A percentile compares a stretch with the other conserved stretches of the same genome.
Conservation (phyloP, 495 filamentous ascomycete species). For the Penicillium flavigenum region DNA sequence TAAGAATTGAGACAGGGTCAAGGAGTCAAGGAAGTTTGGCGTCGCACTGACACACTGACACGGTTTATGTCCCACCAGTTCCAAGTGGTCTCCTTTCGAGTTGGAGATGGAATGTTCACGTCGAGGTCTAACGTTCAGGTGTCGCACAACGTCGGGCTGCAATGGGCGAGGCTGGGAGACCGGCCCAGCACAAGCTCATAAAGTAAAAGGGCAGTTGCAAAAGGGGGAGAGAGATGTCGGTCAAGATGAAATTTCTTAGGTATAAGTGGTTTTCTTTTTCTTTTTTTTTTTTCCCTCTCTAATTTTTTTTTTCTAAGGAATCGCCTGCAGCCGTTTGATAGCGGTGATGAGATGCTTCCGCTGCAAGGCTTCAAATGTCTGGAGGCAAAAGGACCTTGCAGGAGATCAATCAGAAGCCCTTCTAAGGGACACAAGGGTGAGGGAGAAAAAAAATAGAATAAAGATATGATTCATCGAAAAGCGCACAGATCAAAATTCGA, state of each 20-base stretch:
- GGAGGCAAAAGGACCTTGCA: conserved; percentile 32
- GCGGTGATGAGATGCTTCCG: conserved; percentile 23
- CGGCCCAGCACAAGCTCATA: conserved; percentile 22
- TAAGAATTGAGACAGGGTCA: conserved; percentile 35
- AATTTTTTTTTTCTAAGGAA: conserved; percentile 9
- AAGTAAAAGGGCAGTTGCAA: conserved; percentile 24
- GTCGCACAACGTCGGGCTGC: conserved; percentile 37
- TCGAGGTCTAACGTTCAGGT: conserved; percentile 17
- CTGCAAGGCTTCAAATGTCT: conserved; percentile 33
- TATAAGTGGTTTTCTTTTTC: conserved; percentile 2
- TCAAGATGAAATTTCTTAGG: conserved; percentile 15
- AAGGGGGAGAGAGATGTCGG: conserved; percentile 19
- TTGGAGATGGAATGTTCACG: neutral
- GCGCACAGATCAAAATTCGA: conserved; percentile 30
- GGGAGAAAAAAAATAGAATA: conserved; percentile 7
- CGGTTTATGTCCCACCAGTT: conserved; percentile 1
- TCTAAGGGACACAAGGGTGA: conserved; percentile 9
- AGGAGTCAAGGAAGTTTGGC: conserved; percentile 1
- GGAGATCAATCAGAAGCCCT: conserved; percentile 24
- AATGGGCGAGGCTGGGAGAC: conserved; percentile 33
- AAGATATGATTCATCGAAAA: conserved; percentile 30
- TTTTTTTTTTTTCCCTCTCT: conserved; percentile 1
- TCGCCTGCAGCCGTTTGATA: conserved; percentile 15
- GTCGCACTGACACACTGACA: neutral
- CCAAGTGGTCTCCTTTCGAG: neutral